Base-by-base conservation (phyloP, 371 early-diverging fungal genomes). In the Apophysomyces trapeziformis region DNA sequence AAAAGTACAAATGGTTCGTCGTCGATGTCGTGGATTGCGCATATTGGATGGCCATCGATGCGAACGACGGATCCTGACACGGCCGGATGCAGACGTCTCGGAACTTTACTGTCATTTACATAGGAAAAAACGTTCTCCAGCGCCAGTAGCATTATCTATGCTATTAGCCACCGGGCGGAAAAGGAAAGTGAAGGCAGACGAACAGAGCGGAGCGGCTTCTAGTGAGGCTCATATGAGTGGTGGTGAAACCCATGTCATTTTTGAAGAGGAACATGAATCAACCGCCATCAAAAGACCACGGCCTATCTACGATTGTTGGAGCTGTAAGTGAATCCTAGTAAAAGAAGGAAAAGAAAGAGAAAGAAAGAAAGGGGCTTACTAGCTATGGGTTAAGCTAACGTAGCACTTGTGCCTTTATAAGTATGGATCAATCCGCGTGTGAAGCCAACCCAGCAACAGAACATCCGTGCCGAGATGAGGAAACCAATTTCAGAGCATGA, bases 401-500 rank as follows among this genome's bases (percentile, higher is more conserved):
- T 26, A 26, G 32, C 32, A 2, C 32, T 26, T 26, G 32, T 26
- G 32, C 2, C 2, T 2, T 2, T 2, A 16, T 5, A 62, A 77
- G 78, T 77, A 35, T 77, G 78, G 78, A 69, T 77, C 18, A 60
- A 60, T 8, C 9, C 60, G 11, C 58, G 66, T 45, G 57, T 77
- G 0, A 56, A 18, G 1, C 36, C 32, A 3, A 39, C 46, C 14
- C 39, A 68, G 6, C 70, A 39, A 58, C 1, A 59, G 12, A 6
- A 41, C 9, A 66, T 77, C 1, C 54, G 36, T 5, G 71, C 65
- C 57, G 83, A 82, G 32, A 83, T 87, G 78, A 69, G 75, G 58
- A 72, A 68, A 41, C 83, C 87, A 0, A 35, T 82, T 11, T 84
- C 85, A 4, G 68, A 67, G 3, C 68, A 66, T 0, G 87, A 87